Base-by-base conservation (phyloP, 805 yeast genomes). In the Danielozyma ontarioensis region DNA sequence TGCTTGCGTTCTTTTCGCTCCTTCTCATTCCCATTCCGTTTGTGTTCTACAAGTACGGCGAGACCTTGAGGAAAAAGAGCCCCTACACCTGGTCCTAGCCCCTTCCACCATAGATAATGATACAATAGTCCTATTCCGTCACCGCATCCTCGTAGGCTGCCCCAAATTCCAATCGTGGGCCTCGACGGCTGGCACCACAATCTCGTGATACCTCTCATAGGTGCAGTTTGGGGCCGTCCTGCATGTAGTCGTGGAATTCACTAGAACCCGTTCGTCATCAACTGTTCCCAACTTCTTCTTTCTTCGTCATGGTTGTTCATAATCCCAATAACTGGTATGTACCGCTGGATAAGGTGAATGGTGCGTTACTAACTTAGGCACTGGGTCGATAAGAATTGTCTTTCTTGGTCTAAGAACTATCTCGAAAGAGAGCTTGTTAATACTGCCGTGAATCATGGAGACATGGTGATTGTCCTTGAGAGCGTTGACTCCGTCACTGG, bases 251-350 rank as follows among this genome's bases (percentile, higher is more conserved):
- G n/a, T n/a, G n/a, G n/a, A n/a, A n/a, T n/a, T n/a, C n/a, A n/a
- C n/a, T n/a, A n/a, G n/a, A n/a, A n/a, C n/a, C n/a, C n/a, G n/a
- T n/a, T n/a, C n/a, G n/a, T n/a, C n/a, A n/a, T n/a, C n/a, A n/a
- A n/a, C n/a, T n/a, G n/a, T n/a, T 19, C 10, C 15, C 22, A 17
- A 27, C 27, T 24, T 23, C 25, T 29, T 25, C 24, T 12, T 27
- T 25, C 11, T 5, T 16, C 8, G 43, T 14, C 16, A 78, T 78
- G 84, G 83, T 76, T 34, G 84, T 79, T 25, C 76, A 76, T 50
- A 79, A 79, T 64, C 84, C 84, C 23, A 78, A 78, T 57, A 78
- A 78, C 70, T 78, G 85, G 74, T 68, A 62, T 33, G 74, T 64
- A 29, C 12, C n/a, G n/a, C n/a, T n/a, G n/a, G n/a, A n/a, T 7